Evolutionary conservation across 192 early-diverging fungal species (phyloP).

Genomic region (Linnemannia exigua): DNA sequence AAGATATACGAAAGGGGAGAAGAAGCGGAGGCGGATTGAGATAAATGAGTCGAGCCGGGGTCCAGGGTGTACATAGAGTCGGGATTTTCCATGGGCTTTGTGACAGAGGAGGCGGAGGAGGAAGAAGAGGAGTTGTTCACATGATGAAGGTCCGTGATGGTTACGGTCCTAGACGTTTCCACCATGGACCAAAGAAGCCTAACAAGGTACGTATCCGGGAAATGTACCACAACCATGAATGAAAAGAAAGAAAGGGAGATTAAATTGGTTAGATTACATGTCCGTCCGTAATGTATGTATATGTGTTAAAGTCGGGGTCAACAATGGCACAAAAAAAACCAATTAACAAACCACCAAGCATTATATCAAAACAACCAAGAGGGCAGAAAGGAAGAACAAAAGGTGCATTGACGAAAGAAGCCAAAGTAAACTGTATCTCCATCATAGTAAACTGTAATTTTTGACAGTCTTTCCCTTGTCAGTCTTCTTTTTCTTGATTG

Average conservation of each 20-base stretch:
- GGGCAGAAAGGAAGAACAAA: neutral
- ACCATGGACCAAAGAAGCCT: constrained; percentile 5
- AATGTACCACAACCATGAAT: no score
- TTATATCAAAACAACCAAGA: neutral
- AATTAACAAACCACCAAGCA: neutral
- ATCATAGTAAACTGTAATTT: neutral
- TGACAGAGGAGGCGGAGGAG: neutral
- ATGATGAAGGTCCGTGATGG: neutral
- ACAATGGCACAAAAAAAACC: no score
- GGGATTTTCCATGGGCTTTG: neutral
- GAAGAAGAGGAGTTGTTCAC: neutral
- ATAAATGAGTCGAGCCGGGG: neutral
- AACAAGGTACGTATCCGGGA: no score
- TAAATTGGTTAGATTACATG: neutral
- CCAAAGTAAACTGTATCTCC: neutral
- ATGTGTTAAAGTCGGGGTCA: no score
- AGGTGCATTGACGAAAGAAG: neutral
- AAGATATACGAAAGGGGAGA: neutral
- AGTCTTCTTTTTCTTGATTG: neutral
- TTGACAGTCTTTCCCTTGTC: neutral
- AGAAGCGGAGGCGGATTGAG: neutral
- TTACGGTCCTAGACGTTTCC: neutral
- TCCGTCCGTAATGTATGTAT: no score
- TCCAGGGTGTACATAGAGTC: neutral
- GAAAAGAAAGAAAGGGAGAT: neutral